phyloP scores from a whole-genome alignment of 2,329 filamentous ascomycete species.

The Ophiosphaerella herpotricha region DNA sequence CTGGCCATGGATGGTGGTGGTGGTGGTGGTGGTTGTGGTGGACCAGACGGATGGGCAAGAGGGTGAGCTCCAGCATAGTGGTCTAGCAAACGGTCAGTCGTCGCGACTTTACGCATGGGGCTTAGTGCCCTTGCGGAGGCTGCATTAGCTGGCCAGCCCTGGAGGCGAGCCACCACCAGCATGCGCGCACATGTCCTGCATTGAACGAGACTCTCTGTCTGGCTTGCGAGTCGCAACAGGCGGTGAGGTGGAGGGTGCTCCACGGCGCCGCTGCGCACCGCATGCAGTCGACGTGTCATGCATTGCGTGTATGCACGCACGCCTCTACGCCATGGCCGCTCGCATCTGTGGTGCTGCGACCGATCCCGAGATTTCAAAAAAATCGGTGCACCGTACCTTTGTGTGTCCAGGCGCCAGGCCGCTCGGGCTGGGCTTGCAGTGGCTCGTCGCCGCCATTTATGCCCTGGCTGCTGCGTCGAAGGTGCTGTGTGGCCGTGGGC shows the following conservation, averaged over 20 bases:
- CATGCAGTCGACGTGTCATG: conserved; percentile 19
- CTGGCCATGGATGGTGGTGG: conserved; percentile 42
- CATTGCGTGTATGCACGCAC: conserved; percentile 13
- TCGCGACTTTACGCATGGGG: conserved; percentile 15
- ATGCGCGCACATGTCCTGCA: conserved; percentile 7
- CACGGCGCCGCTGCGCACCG: conserved; percentile 15
- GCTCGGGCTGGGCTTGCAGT: conserved; percentile 34
- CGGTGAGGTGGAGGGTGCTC: conserved; percentile 20
- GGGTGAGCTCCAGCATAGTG: conserved; percentile 33
- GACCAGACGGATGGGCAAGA: conserved; percentile 18
- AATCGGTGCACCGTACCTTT: conserved; percentile 41
- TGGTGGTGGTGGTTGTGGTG: conserved; percentile 35
- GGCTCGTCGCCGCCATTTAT: conserved; percentile 35
- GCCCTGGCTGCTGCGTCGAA: conserved; percentile 49
- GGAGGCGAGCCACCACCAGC: conserved; percentile 25
- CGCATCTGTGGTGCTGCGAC: conserved; percentile 12
- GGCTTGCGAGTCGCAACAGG: conserved; percentile 10
- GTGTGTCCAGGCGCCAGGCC: conserved; percentile 40
- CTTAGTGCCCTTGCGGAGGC: conserved; percentile 16
- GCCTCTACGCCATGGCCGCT: conserved; percentile 16
- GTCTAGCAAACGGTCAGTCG: conserved; percentile 33
- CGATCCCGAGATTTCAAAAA: conserved; percentile 9
- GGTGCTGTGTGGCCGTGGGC: conserved; percentile 41
- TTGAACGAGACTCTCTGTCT: no score
- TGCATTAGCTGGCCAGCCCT: conserved; percentile 29